phyloP scores from a whole-genome alignment of 2,329 filamentous ascomycete genomes.

The Stagonosporopsis tanaceti region DNA sequence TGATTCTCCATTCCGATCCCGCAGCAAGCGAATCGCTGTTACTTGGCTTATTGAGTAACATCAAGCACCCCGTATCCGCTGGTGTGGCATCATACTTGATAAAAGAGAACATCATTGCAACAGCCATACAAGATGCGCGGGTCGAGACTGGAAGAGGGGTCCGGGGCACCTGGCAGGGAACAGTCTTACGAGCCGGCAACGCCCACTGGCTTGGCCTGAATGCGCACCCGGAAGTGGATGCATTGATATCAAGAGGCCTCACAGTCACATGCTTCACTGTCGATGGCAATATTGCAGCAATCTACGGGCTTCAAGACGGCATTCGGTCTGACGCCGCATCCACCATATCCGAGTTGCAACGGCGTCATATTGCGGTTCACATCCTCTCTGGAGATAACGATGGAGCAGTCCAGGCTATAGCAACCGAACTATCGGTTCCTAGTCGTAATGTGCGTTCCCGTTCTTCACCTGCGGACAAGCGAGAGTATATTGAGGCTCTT shows the following conservation, averaged over 20 bases:
- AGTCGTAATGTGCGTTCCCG: slow-evolving; percentile 54
- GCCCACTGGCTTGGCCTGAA: slow-evolving; percentile 56
- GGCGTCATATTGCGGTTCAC: slow-evolving; percentile 58
- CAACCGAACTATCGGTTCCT: slow-evolving; percentile 48
- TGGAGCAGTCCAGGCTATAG: slow-evolving; percentile 57
- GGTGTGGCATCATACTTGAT: slow-evolving; percentile 57
- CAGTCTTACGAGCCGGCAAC: slow-evolving; percentile 55
- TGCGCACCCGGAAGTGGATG: slow-evolving; percentile 55
- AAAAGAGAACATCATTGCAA: slow-evolving; percentile 4
- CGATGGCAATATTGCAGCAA: slow-evolving; percentile 50
- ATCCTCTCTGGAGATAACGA: slow-evolving; percentile 67
- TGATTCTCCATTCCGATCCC: slow-evolving; percentile 25
- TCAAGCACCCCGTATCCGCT: slow-evolving; percentile 62
- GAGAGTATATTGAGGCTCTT: slow-evolving; percentile 57
- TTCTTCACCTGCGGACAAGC: slow-evolving; percentile 63
- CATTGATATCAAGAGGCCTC: slow-evolving; percentile 27
- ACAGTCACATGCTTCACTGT: slow-evolving; percentile 64
- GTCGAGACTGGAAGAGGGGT: slow-evolving; percentile 56
- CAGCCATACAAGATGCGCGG: slow-evolving; percentile 32
- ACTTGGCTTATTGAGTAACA: slow-evolving; percentile 53
- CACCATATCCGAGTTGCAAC: slow-evolving; percentile 60
- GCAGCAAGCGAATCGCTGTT: slow-evolving; percentile 27
- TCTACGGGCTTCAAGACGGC: slow-evolving; percentile 60
- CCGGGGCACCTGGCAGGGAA: slow-evolving; percentile 46
- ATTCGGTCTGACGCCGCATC: slow-evolving; percentile 60